A percentile compares a stretch with the other conserved stretches of the same genome.
These are phyloP conservation scores for Aspergillus pseudoglaucus DNA, from an alignment of 2,329 filamentous ascomycete species.

Conservation along the genomic window DNA sequence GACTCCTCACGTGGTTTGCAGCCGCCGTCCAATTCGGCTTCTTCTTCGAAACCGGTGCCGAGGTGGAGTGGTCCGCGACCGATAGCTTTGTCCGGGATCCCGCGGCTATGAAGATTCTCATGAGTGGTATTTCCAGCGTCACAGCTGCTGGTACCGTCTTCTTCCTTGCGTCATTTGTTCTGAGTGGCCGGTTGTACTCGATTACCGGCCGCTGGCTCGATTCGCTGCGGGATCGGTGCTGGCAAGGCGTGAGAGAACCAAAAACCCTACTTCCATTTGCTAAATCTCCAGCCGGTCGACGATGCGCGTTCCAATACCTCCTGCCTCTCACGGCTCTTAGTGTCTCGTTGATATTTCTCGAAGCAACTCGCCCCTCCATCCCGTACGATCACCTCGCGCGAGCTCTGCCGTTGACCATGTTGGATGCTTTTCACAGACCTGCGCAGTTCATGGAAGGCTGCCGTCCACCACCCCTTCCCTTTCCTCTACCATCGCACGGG, in stretches of 20 bases:
- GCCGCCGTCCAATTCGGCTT: constrained; percentile 33
- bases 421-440: constrained; percentile 22
- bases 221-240: constrained; percentile 13
- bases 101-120: constrained; percentile 31
- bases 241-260: constrained; percentile 10
- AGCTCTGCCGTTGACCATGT: constrained; percentile 29
- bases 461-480: constrained; percentile 17
- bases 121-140: constrained; percentile 28
- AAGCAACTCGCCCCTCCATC: constrained; percentile 22
- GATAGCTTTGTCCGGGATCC: constrained; percentile 30
- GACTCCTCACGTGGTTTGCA: constrained; percentile 24
- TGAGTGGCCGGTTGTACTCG: constrained; percentile 24
- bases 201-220: constrained; percentile 17
- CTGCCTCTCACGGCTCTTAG: constrained; percentile 15
- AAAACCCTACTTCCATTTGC: constrained; percentile 13
- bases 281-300: constrained; percentile 13
- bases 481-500: constrained; percentile 18
- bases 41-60: constrained; percentile 35
- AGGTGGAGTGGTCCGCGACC: constrained; percentile 33
- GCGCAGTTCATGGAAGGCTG: constrained; percentile 14
- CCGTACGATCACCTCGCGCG: constrained; percentile 33
- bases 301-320: constrained; percentile 12
- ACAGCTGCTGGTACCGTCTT: constrained; percentile 20
- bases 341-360: constrained; percentile 23
- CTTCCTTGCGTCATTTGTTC: constrained; percentile 21